These are phyloP conservation scores for Talaromyces trachyspermus DNA, from an alignment of 495 filamentous ascomycete species.

Conservation along the genomic window DNA sequence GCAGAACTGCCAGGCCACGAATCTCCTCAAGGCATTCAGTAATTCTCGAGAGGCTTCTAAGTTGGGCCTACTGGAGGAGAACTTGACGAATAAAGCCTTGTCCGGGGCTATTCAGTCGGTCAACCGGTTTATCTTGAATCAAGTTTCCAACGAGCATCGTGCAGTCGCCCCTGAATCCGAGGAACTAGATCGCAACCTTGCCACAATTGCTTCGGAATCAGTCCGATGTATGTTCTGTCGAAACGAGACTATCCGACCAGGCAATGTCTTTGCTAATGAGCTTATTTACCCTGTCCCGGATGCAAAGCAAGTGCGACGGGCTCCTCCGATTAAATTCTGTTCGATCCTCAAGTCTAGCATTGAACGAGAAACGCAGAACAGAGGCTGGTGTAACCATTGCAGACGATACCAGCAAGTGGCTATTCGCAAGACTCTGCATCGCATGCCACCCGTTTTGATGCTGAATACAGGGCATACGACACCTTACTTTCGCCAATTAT, in stretches of 20 bases:
- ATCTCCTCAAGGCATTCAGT: conserved; percentile 83
- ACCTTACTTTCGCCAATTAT: conserved; percentile 66
- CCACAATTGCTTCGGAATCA: conserved; percentile 46
- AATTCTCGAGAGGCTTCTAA: conserved; percentile 64
- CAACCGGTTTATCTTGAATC: conserved; percentile 68
- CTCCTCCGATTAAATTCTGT: conserved; percentile 60
- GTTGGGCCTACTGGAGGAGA: conserved; percentile 75
- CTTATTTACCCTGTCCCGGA: conserved; percentile 65
- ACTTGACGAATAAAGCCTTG: conserved; percentile 57
- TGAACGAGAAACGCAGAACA: conserved; percentile 68
- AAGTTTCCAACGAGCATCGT: conserved; percentile 62
- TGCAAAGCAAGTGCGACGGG: conserved; percentile 42
- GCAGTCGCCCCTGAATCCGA: conserved; percentile 49
- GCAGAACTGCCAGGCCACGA: conserved; percentile 93
- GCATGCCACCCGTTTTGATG: conserved; percentile 72
- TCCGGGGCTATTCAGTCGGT: conserved; percentile 69
- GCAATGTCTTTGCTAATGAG: conserved; percentile 68
- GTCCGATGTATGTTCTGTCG: conserved; percentile 79
- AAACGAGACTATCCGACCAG: conserved; percentile 64
- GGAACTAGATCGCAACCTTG: conserved; percentile 51
- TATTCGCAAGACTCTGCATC: conserved; percentile 70
- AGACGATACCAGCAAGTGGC: conserved; percentile 75
- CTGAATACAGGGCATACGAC: conserved; percentile 72
- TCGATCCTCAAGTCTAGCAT: conserved; percentile 80
- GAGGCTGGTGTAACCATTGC: conserved; percentile 88